Evolutionary conservation across 495 filamentous ascomycete genomes (phyloP), one percentile per base, ranked within the genome.

Genomic region (Aspergillus saccharolyticus): DNA sequence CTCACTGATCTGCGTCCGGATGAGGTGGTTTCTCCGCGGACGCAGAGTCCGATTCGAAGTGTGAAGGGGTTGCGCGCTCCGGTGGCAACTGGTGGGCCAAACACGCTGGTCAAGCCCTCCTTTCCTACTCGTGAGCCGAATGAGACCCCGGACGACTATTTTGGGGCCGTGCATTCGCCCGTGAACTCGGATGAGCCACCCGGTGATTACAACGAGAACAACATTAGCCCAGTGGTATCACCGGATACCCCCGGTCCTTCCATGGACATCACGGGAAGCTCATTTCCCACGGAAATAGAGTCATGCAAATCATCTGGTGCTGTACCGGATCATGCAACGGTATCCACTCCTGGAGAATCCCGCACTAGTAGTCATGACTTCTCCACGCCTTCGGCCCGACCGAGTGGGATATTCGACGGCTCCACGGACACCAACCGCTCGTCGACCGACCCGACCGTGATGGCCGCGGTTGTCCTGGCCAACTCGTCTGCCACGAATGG

Each of bases 171-270:
- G 15, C 64, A 24, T 12, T 68, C 70, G 1, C 67, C 68, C 0
- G 39, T 59, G 9, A 55, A 51, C 19, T 58, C 57, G 12, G 22
- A 25, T 19, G 58, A 42, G 12, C 60, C 68, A 3, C 56, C 49
- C 6, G 56, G 55, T 47, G 63, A 60, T 8, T 69, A 63, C 43
- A 72, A 74, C 30, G 71, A 74, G 52, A 75, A 72, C 57, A 71
- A 62, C 30, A 72, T 75, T 33, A 66, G 68, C 49, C 70, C 71
- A 0, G 71, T 75, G 2, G 68, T 73, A 7, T 74, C 74, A 6
- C 70, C 72, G 1, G 74, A 76, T 54, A 76, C 74, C 0, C 61
- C 68, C 1, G 74, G 72, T 22, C 74, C 74, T 14, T 70, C 71
- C n/a, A 74, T 74, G 44, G 74, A 76, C 51, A 74, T 74, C 33